Base-by-base conservation (phyloP, 352 stramenopile genomes). In the Phytophthora hybrid region DNA sequence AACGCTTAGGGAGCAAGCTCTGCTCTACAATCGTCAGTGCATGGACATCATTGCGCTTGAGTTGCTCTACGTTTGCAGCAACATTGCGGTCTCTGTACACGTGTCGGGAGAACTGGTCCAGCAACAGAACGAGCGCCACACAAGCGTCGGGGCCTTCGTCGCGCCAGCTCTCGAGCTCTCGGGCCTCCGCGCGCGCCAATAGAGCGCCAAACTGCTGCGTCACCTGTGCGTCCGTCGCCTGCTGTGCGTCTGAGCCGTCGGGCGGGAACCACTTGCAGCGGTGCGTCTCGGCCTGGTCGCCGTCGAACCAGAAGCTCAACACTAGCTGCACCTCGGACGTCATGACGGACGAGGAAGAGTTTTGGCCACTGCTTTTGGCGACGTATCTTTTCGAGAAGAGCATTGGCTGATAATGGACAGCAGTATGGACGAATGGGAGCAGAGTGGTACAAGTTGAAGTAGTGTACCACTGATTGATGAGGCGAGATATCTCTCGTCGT, bases 101-200 rank as follows among this genome's bases (percentile, higher is more conserved):
- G 64, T 97, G 91, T 1, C 91, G 79, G 23, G 90, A 94, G 71
- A 97, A 91, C 69, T 97, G 93, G 70, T 98, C 93, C 18, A 98
- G 66, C 32, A 98, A 37, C 51, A 98, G 66, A 39, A 97, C 88
- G 1, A 97, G 77, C 57, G 90, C 90, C 54, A 98, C 80, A 60
- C 84, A 85, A 46, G 73, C 63, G 47, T 86, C 71, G 2, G 68
- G 77, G 11, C 71, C 66, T 2, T 63, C 18, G 2, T 60, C 23
- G 13, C 78, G 73, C 89, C 89, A 96, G 16, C 56, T 52, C 29
- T 82, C 69, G 54, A 93, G 78, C 60, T 92, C 79, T 51, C 67
- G 58, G 19, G 56, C 63, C 71, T 90, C 84, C 1, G 84, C 87
- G 7, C 65, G 72, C n/a, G 31, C 53, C 31, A 93, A 59, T 23